Conservation (phyloP, 139 green algal species). For the Coccomyxa sp. region DNA sequence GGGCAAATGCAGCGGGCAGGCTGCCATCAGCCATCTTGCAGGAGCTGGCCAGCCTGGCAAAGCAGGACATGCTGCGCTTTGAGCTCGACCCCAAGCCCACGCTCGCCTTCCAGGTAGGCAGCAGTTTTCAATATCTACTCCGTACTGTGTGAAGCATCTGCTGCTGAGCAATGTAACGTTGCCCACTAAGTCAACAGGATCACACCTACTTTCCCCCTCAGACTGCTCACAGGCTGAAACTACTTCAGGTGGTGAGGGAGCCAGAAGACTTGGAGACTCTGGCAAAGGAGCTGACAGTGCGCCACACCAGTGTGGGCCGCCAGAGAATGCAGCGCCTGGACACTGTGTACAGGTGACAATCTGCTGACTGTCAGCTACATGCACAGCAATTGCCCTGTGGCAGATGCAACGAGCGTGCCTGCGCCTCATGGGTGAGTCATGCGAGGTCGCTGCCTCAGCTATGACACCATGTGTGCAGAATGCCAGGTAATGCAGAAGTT, state of each 20-base stretch:
- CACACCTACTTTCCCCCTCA: neutral
- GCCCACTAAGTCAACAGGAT: neutral
- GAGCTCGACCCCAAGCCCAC: slow-evolving; percentile 40
- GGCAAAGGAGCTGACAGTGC: slow-evolving; percentile 23
- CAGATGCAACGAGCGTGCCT: slow-evolving; percentile 10
- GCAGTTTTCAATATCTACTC: neutral
- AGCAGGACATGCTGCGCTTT: slow-evolving; percentile 51
- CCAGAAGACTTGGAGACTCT: slow-evolving; percentile 28
- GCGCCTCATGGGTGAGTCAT: slow-evolving; percentile 15
- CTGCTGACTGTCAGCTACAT: too few relatives aligned
- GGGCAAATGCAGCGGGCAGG: neutral
- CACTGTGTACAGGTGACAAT: slow-evolving; percentile 32
- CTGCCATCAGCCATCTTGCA: slow-evolving; percentile 9
- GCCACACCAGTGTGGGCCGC: slow-evolving; percentile 23
- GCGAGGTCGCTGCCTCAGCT: neutral
- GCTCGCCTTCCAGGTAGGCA: slow-evolving; percentile 33
- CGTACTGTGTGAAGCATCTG: neutral
- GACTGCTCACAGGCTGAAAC: neutral
- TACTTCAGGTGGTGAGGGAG: slow-evolving; percentile 16
- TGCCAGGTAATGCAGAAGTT: neutral
- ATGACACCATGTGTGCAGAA: neutral
- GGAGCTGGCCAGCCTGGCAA: slow-evolving; percentile 51
- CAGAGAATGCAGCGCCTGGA: slow-evolving; percentile 46
- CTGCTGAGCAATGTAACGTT: neutral
- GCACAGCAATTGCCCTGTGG: too few relatives aligned